Percentiles rank a stretch among this genome's conserved stretches.
phyloP scores from a whole-genome alignment of 1,284 basidiomycete species.

The Megacollybia platyphylla region DNA sequence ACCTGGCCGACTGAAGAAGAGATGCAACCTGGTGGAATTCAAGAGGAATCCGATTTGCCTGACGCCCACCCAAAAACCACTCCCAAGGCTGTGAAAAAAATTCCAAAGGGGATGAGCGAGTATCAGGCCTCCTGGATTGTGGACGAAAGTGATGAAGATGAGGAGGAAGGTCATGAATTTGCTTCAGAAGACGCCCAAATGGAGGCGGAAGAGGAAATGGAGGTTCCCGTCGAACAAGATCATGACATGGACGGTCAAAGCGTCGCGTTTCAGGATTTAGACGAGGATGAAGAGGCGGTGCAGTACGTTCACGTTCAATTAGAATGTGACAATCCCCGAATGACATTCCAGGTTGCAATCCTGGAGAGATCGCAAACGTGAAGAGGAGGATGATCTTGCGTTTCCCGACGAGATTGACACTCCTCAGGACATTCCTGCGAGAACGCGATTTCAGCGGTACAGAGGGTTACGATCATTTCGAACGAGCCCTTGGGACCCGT shows the following conservation, averaged over 20 bases:
- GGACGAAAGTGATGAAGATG: conserved; percentile 68
- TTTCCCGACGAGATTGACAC: conserved; percentile 99
- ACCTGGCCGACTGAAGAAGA: conserved; percentile 99
- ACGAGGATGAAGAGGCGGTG: conserved; percentile 72
- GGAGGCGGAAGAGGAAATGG: conserved; percentile 30
- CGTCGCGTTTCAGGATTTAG: conserved; percentile 63
- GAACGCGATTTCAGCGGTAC: conserved; percentile 85
- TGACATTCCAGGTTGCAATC: conserved; percentile 38
- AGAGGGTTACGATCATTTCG: conserved; percentile 88
- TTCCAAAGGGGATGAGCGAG: conserved; percentile 85
- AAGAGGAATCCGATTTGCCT: conserved; percentile 32
- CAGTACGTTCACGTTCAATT: conserved; percentile 41
- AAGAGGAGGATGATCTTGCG: conserved; percentile 67
- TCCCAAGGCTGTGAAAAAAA: conserved; percentile 59
- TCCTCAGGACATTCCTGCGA: conserved; percentile 77
- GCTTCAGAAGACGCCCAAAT: conserved; percentile 19
- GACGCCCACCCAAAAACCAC: conserved; percentile 58
- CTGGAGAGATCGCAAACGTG: conserved; percentile 56
- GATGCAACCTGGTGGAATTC: conserved; percentile 39
- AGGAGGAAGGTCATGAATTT: conserved; percentile 28
- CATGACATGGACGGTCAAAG: conserved; percentile 58
- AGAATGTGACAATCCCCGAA: conserved; percentile 1
- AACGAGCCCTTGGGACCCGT: conserved; percentile 95
- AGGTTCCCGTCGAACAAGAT: conserved; percentile 25
- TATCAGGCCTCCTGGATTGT: conserved; percentile 93